Evolutionary conservation across 1,284 basidiomycete genomes (phyloP).

Genomic region (Ustilago curta): DNA sequence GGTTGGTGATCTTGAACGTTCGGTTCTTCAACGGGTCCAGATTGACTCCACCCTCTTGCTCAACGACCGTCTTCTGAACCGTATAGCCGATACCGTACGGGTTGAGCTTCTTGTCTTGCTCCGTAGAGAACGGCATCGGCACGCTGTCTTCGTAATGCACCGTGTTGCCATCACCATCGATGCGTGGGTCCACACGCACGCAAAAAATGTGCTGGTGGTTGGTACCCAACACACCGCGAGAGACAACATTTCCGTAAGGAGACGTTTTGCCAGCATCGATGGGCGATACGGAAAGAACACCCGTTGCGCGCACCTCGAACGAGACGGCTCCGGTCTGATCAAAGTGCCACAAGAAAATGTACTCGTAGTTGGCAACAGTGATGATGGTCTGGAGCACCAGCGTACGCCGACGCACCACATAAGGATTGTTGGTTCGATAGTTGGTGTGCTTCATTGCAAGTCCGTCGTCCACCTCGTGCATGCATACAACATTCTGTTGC

Average conservation of each 20-base stretch:
- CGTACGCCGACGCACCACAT: constrained; percentile 82
- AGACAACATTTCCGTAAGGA: constrained; percentile 79
- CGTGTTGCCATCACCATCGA: constrained; percentile 87
- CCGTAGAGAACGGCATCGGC: constrained; percentile 67
- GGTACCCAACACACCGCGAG: constrained; percentile 87
- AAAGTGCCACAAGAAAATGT: constrained; percentile 83
- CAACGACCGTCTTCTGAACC: constrained; percentile 63
- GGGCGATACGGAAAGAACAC: constrained; percentile 74
- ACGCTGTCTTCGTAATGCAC: constrained; percentile 72
- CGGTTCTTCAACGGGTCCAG: constrained; percentile 32
- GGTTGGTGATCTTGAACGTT: constrained; percentile 70
- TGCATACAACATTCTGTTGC: constrained; percentile 81
- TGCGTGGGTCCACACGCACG: constrained; percentile 87
- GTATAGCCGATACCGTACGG: constrained; percentile 69
- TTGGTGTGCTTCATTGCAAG: constrained; percentile 76
- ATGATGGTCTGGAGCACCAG: constrained; percentile 88
- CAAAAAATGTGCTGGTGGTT: constrained; percentile 88
- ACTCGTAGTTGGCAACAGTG: constrained; percentile 88
- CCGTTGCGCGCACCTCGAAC: constrained; percentile 83
- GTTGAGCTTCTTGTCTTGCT: constrained; percentile 68
- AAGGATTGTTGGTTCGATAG: constrained; percentile 80
- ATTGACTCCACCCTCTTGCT: constrained; percentile 58
- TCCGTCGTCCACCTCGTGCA: constrained; percentile 89
- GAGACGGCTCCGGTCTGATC: constrained; percentile 81
- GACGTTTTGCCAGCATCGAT: constrained; percentile 70